These are phyloP conservation scores for Gaeumannomyces tritici DNA, from an alignment of 2,329 filamentous ascomycete species.

Conservation along the genomic window DNA sequence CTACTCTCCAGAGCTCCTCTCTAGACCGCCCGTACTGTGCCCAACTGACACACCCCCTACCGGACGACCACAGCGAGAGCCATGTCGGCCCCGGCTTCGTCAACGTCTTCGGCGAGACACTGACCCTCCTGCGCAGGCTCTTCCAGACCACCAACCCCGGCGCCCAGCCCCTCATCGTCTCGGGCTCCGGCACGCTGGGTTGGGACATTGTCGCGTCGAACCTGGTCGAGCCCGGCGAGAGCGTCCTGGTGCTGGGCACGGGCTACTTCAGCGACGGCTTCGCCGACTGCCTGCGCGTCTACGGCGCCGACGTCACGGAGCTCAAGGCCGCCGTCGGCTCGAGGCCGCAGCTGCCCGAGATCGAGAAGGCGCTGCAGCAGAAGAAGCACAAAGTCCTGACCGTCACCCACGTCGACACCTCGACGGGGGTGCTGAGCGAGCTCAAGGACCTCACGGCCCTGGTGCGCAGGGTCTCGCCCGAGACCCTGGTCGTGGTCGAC, in stretches of 20 bases:
- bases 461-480: conserved; percentile 77
- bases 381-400: conserved; percentile 93
- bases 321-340: conserved; percentile 83
- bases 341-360: conserved; percentile 74
- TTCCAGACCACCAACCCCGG: conserved; percentile 80
- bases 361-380: conserved; percentile 79
- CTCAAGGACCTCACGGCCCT: conserved; percentile 75
- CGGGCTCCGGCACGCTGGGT: conserved; percentile 88
- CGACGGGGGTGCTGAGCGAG: conserved; percentile 89
- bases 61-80: conserved; percentile 57
- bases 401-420: conserved; percentile 95
- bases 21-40: not conserved
- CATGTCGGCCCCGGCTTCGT: conserved; percentile 89
- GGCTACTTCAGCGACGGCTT: conserved; percentile 97
- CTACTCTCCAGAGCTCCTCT: too few relatives aligned
- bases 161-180: conserved; percentile 86
- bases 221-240: conserved; percentile 78
- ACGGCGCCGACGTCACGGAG: conserved; percentile 84
- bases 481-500: conserved; percentile 87
- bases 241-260: conserved; percentile 86
- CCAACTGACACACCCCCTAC: not conserved
- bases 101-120: conserved; percentile 79
- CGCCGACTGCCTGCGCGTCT: conserved; percentile 82
- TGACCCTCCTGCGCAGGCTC: conserved; percentile 81
- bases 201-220: conserved; percentile 98